Base-by-base conservation (phyloP, 202 grass and related monocot genomes). In the Saccharum hybrid region DNA sequence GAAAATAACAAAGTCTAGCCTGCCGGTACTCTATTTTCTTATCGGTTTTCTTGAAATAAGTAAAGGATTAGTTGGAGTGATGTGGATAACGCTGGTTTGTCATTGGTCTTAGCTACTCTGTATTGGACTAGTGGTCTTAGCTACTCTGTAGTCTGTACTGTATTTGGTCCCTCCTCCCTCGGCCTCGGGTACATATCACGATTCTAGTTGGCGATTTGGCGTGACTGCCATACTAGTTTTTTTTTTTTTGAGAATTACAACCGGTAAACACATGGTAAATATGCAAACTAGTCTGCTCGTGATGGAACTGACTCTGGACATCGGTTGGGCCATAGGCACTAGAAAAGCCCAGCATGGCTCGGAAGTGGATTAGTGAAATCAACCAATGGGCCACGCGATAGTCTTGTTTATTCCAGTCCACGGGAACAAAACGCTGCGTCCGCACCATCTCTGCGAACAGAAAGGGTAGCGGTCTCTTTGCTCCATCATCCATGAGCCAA, bases 1-100 rank as follows among this genome's bases (percentile, higher is more conserved):
- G 28, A 14, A 70, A 51, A 63, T 41, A 70, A n/a, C n/a, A 38
- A 51, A 70, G 85, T 77, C 79, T 71, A 73, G 52, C 85, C 72
- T 41, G 76, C 62, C 68, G 45, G 13, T 19, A 40, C 66, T 19
- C n/a, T 12, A 0, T 72, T 78, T 73, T 77, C 65, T 68, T 77
- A 83, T 11, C 74, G 10, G 45, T 28, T 79, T 54, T 31, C 43
- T 72, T 66, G 48, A 42, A 31, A 60, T 22, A 63, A 57, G 10
- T 18, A 18, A 57, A 59, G 7, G n/a, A 6, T 31, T 38, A 26
- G 4, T 62, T 63, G 52, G 37, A 52, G 52, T 40, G 7, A 7
- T 11, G 21, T 39, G 51, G 85, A 76, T 49, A 69, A 69, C 46
- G 3, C 71, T 10, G 78, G 70, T 5, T 74, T 81, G 16, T 31